Conservation (phyloP, 768 basidiomycete genomes). For the Termitomyces heimii region DNA sequence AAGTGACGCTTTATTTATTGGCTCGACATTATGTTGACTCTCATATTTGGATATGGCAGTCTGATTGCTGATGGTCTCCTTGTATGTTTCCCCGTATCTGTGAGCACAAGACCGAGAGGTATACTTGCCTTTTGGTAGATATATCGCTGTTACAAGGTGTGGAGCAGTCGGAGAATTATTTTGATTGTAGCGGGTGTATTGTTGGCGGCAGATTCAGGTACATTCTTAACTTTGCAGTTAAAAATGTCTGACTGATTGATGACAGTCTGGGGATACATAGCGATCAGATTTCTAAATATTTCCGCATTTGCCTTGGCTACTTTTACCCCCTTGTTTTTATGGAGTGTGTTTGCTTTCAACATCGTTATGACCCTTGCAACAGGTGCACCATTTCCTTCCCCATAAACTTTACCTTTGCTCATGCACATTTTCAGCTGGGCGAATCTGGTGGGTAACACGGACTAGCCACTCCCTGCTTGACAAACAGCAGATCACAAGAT, state of each 20-base stretch:
- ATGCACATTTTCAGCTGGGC: not conserved
- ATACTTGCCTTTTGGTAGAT: not conserved
- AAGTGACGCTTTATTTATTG: not conserved
- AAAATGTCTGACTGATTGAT: not conserved
- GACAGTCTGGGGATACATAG: not conserved
- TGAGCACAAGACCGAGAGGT: not conserved
- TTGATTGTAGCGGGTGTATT: not conserved
- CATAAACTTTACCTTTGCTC: not conserved
- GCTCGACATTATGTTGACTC: not conserved
- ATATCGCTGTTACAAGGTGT: not conserved
- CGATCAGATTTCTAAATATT: not conserved
- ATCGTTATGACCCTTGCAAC: not conserved
- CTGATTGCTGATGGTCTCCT: not conserved
- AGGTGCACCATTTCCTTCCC: not conserved
- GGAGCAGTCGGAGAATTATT: not conserved
- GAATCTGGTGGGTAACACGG: constrained; percentile 1
- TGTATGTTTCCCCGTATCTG: not conserved
- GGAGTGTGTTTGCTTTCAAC: constrained; percentile 1
- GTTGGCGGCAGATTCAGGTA: not conserved
- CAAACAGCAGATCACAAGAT: not conserved
- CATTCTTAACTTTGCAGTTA: not conserved
- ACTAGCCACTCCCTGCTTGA: not conserved
- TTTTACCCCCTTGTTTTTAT: not conserved
- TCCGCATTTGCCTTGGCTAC: not conserved
- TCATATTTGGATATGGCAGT: not conserved